Percentiles rank a stretch among this genome's conserved stretches.
Evolutionary conservation across 1,139 yeast species (phyloP).

Genomic region (Saccharomyces hybrid): DNA sequence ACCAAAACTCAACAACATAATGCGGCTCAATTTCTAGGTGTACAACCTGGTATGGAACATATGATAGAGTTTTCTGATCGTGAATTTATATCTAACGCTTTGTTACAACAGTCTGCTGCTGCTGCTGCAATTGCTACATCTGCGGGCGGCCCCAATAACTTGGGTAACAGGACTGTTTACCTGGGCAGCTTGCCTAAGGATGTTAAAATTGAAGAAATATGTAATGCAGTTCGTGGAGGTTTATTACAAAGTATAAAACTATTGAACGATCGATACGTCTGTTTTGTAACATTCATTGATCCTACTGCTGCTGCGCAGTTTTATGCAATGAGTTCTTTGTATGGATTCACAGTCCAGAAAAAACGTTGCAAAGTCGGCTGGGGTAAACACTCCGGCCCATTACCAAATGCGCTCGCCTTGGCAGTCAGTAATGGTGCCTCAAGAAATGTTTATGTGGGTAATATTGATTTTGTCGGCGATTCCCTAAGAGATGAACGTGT

Average conservation of each 20-base stretch:
- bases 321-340: conserved; percentile 78
- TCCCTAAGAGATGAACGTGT: conserved; percentile 18
- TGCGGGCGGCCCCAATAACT: conserved; percentile 71
- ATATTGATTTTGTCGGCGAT: conserved; percentile 37
- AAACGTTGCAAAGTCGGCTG: conserved; percentile 84
- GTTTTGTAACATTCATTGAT: conserved; percentile 87
- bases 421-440: conserved; percentile 95
- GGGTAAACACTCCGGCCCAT: conserved; percentile 93
- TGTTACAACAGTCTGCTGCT: conserved; percentile 63
- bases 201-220: conserved; percentile 82
- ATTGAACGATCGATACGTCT: conserved; percentile 80
- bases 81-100: conserved; percentile 34
- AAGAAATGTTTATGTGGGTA: conserved; percentile 85
- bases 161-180: conserved; percentile 89
- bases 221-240: conserved; percentile 93
- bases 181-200: conserved; percentile 82
- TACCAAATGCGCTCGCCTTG: conserved; percentile 67
- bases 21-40: conserved; percentile 90
- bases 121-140: conserved; percentile 74
- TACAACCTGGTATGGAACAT: conserved; percentile 77
- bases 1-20: conserved; percentile 95
- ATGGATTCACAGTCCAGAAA: conserved; percentile 74
- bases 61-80: conserved; percentile 70
- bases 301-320: conserved; percentile 92
- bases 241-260: conserved; percentile 66